These are phyloP conservation scores for Piromyces finnis DNA, from an alignment of 192 early-diverging fungal genomes.

Conservation along the genomic window DNA sequence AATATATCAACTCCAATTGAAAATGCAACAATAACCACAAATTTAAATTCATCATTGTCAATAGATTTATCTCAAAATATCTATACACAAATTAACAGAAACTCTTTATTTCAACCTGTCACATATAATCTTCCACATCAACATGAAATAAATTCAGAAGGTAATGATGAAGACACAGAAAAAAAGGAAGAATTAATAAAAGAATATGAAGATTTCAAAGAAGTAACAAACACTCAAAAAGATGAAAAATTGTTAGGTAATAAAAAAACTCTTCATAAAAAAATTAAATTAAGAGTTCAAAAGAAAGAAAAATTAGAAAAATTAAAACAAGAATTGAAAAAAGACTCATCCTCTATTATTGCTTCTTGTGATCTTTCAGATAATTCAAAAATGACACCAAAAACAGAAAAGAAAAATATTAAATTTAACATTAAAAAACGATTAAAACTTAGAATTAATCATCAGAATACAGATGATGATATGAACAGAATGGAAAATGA, in stretches of 20 bases:
- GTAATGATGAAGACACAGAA: no score
- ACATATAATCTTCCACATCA: no score
- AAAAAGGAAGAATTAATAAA: neutral
- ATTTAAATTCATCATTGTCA: no score
- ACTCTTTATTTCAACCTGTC: no score
- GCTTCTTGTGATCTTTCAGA: neutral
- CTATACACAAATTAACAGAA: no score
- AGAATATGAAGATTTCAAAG: neutral
- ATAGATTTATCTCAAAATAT: no score
- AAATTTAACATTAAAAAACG: neutral
- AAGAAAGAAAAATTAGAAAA: neutral
- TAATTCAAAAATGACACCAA: neutral
- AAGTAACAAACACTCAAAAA: neutral
- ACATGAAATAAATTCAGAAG: no score
- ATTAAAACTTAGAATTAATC: neutral
- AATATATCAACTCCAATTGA: no score
- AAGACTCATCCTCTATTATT: neutral
- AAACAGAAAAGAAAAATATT: neutral
- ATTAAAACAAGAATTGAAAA: neutral
- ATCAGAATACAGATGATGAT: neutral
- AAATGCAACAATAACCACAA: no score
- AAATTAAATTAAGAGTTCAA: neutral
- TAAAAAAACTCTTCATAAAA: neutral
- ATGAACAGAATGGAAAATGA: no score
- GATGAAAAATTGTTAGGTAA: neutral